Evolutionary conservation across 78 protist genomes (phyloP).

Genomic region (Dictyostelium purpureum): DNA sequence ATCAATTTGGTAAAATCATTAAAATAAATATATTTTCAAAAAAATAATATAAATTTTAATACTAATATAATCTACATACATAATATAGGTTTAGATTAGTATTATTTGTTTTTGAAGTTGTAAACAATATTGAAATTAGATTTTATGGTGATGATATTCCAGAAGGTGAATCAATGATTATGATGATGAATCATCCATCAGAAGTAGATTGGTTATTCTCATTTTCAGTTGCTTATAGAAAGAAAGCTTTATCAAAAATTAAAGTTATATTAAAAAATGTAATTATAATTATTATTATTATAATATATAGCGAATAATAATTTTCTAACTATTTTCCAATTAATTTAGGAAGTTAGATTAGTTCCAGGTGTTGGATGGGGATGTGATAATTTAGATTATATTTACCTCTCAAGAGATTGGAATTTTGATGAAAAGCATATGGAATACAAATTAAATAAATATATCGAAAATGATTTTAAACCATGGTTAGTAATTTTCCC

Average conservation of each 20-base stretch:
- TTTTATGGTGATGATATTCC: slow-evolving; percentile 19
- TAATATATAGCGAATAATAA: neutral
- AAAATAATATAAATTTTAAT: too few relatives aligned
- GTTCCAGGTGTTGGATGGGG: slow-evolving; percentile 75
- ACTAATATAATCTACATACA: too few relatives aligned
- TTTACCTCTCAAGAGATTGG: slow-evolving; percentile 56
- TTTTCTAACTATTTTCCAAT: too few relatives aligned
- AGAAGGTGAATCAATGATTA: slow-evolving; percentile 12
- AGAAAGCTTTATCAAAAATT: slow-evolving; percentile 11
- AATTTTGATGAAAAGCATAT: slow-evolving; percentile 55
- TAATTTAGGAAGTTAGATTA: slow-evolving; percentile 51
- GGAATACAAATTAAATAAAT: neutral
- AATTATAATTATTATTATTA: neutral
- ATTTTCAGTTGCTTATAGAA: slow-evolving; percentile 4
- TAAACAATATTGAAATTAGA: slow-evolving; percentile 19
- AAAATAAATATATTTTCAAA: too few relatives aligned
- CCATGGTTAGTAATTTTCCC: slow-evolving; percentile 72
- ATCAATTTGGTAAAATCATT: neutral
- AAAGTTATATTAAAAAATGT: slow-evolving; percentile 48
- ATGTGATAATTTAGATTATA: slow-evolving; percentile 59
- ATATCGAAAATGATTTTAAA: slow-evolving; percentile 6
- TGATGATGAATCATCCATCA: slow-evolving; percentile 63
- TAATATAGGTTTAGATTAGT: neutral
- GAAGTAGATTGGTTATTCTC: slow-evolving; percentile 57
- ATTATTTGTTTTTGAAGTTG: slow-evolving; percentile 1